These are phyloP conservation scores for Schizopora paradoxa DNA, from an alignment of 1,284 basidiomycete species.

Conservation along the genomic window DNA sequence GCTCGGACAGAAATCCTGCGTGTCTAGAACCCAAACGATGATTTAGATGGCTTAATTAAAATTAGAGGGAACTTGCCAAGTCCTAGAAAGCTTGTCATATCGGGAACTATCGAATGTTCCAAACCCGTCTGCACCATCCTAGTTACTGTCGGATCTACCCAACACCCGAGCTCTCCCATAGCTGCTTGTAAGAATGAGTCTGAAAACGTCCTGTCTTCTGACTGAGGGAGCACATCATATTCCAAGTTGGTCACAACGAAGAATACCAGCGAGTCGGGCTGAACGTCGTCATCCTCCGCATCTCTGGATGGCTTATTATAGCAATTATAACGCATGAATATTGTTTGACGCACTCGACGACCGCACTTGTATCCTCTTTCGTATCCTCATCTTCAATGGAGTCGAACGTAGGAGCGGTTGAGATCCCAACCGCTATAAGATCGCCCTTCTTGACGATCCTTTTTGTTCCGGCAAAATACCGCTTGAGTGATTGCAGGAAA, in stretches of 20 bases:
- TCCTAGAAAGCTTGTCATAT: constrained; percentile 51
- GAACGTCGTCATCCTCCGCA: constrained; percentile 1
- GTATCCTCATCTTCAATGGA: constrained; percentile 28
- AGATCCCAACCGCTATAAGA: constrained; percentile 69
- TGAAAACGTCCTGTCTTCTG: constrained; percentile 26
- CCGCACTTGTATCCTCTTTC: constrained; percentile 30
- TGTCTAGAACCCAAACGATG: constrained; percentile 15
- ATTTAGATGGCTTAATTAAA: constrained; percentile 2
- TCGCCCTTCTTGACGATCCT: constrained; percentile 79
- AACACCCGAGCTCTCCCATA: constrained; percentile 77
- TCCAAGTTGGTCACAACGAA: constrained; percentile 81
- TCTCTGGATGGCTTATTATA: not conserved
- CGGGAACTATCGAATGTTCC: constrained; percentile 64
- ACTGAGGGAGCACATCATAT: constrained; percentile 45
- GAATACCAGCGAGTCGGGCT: constrained; percentile 47
- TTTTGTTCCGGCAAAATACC: constrained; percentile 55
- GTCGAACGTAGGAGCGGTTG: constrained; percentile 43
- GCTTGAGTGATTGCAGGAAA: constrained; percentile 65
- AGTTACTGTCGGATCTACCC: constrained; percentile 71
- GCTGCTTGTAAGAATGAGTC: constrained; percentile 47
- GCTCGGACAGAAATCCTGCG: not conserved
- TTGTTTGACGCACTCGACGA: too few species aligned
- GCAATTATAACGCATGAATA: not conserved
- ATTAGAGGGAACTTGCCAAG: constrained; percentile 35
- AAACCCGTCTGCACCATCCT: constrained; percentile 77